Evolutionary conservation across 768 basidiomycete species (phyloP), one percentile per base, ranked within the genome.

Genomic region (Kwoniella pini): DNA sequence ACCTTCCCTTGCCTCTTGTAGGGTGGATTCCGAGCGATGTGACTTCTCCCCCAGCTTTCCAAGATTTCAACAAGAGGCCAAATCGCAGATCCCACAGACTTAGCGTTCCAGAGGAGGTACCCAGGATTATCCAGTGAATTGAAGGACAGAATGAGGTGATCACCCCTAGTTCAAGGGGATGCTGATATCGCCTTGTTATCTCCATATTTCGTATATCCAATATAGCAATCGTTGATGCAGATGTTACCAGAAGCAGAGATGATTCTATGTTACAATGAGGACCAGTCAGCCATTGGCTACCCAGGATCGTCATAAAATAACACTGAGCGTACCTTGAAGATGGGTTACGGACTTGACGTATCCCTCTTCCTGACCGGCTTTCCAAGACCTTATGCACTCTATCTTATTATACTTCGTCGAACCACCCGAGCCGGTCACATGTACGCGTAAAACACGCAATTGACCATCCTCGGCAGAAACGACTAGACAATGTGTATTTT

Each of bases 1-100:
- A 97, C 48, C 88, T 86, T 0, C 92, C 92, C 61, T 86, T 85
- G 19, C 92, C 92, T 71, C 87, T 90, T 0, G 87, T 84, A 0
- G 94, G 95, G 69, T 98, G 95, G 0, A 93, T 81, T 12, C 82
- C 83, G 64, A 87, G 87, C 70, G 65, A 53, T 33, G 68, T 66
- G 48, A 70, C 43, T 22, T n/a, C 42, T 17, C 77, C 69, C 10
- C 86, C 86, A 6, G 86, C 86, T 70, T 86, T 85, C 94, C 95
- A 97, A 61, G 87, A 90, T 76, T 89, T 89, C 64, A 98, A 82
- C 3, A 88, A 81, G 19, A 97, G 81, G 1, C 94, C 93, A 67
- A 98, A 99, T 10, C 95, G 88, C 42, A 91, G 85, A 79, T 99
- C 96, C 93, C 94, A 99, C 2, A 99, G 82, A 0, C 89, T 86